These are phyloP conservation scores for Mariannaea sp. DNA, from an alignment of 2,329 filamentous ascomycete species.

Conservation along the genomic window DNA sequence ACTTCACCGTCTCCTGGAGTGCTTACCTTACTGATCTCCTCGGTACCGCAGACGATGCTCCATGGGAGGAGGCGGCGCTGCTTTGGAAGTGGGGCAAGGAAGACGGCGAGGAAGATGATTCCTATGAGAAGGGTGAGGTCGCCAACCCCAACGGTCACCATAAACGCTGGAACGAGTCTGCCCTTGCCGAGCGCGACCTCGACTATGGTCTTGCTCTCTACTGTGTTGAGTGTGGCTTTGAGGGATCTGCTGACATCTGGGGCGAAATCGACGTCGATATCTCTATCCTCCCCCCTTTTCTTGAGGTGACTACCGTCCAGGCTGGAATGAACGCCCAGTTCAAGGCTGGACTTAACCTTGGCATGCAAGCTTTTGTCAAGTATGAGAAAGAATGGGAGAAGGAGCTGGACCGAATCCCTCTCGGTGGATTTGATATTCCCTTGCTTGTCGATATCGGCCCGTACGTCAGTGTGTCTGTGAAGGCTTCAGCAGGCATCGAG, in stretches of 20 bases:
- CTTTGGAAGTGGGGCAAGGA: not conserved
- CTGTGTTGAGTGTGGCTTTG: conserved; percentile 16
- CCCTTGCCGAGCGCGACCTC: not conserved
- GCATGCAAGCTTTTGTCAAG: conserved; percentile 5
- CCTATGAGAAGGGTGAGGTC: conserved; percentile 5
- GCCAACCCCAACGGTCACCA: not conserved
- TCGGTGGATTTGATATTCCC: not conserved
- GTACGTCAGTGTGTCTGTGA: not conserved
- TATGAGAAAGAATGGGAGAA: conserved; percentile 2
- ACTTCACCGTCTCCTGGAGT: not conserved
- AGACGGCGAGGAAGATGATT: conserved; percentile 5
- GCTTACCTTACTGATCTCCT: not conserved
- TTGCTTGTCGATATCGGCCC: not conserved
- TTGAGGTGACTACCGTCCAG: not conserved
- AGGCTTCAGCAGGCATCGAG: not conserved
- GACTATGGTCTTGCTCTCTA: conserved; percentile 7
- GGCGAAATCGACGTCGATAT: not conserved
- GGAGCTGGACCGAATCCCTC: not conserved
- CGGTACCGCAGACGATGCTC: not conserved
- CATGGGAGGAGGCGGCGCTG: conserved; percentile 4
- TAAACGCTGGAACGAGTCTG: not conserved
- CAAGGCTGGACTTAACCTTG: conserved; percentile 6
- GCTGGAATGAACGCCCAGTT: not conserved
- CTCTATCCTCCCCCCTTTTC: not conserved
- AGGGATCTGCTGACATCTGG: not conserved